These are phyloP conservation scores for Anisodus acutangulus DNA, from an alignment of 257 asterid species.

Conservation along the genomic window DNA sequence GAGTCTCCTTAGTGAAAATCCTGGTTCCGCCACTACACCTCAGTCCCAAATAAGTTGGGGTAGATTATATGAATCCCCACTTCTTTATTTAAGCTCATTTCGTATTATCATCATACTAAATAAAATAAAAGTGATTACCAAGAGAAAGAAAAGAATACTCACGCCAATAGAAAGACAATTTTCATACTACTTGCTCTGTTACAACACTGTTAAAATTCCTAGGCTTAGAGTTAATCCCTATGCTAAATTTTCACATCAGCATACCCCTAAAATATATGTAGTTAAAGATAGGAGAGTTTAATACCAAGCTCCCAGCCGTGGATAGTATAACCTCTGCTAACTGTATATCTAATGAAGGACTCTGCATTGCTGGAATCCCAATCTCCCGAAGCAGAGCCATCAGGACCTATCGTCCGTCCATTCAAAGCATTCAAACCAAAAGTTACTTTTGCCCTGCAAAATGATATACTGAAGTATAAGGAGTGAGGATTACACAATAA, in stretches of 20 bases:
- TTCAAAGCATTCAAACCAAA: conserved; percentile 79
- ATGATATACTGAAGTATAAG: not conserved
- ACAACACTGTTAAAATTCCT: not conserved
- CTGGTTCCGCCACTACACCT: too few relatives aligned
- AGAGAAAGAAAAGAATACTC: not conserved
- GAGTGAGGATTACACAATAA: not conserved
- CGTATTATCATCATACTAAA: too few relatives aligned
- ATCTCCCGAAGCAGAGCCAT: conserved; percentile 57
- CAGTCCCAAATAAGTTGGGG: too few relatives aligned
- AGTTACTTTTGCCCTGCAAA: conserved; percentile 62
- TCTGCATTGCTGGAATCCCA: conserved; percentile 85
- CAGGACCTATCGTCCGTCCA: conserved; percentile 55
- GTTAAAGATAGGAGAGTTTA: not conserved
- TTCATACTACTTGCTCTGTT: not conserved
- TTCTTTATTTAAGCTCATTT: too few relatives aligned
- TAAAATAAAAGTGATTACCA: too few relatives aligned
- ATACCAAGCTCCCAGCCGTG: conserved; percentile 96
- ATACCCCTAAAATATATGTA: not conserved
- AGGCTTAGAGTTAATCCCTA: not conserved
- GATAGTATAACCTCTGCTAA: conserved; percentile 50
- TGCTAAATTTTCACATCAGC: not conserved
- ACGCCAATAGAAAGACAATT: not conserved
- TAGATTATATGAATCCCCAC: too few relatives aligned
- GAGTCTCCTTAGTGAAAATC: too few relatives aligned
- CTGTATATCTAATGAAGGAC: conserved; percentile 67